Conservation (phyloP, 2,329 filamentous ascomycete species). For the Fusarium papillatum region DNA sequence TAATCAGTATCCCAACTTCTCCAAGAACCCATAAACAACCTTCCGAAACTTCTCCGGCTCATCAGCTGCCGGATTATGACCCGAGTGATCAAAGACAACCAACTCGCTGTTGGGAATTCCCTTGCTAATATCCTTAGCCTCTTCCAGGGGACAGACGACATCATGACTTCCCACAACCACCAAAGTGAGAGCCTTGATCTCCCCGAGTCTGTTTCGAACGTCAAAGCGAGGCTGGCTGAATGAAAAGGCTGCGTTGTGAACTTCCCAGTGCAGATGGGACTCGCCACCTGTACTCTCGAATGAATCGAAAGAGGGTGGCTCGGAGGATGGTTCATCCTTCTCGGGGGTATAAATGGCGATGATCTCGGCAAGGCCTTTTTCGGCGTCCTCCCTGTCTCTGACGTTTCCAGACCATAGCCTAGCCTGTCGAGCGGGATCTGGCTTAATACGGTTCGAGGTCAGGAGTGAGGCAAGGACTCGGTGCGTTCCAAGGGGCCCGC, state of each 20-base stretch:
- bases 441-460: background rate
- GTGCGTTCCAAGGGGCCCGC: background rate
- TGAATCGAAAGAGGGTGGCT: background rate
- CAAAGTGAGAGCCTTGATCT: slow-evolving; percentile 8
- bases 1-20: background rate
- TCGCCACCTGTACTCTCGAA: background rate
- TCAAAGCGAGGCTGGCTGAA: slow-evolving; percentile 17
- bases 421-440: slow-evolving; percentile 9
- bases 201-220: background rate
- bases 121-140: slow-evolving; percentile 5
- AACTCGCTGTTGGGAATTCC: background rate
- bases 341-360: slow-evolving; percentile 4
- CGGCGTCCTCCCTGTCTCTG: background rate
- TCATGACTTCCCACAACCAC: slow-evolving; percentile 10
- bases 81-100: slow-evolving; percentile 12
- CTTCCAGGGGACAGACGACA: slow-evolving; percentile 13
- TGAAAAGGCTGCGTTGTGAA: slow-evolving; percentile 19
- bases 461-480: slow-evolving; percentile 2
- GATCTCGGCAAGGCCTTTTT: slow-evolving; percentile 12
- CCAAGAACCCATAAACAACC: slow-evolving; percentile 3
- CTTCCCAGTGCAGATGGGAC: slow-evolving; percentile 6
- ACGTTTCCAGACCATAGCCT: slow-evolving; percentile 15
- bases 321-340: background rate
- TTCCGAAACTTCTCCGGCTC: slow-evolving; percentile 9
- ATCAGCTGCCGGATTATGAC: slow-evolving; percentile 15